A percentile compares a stretch with the other conserved stretches of the same genome.
phyloP scores from a whole-genome alignment of 2,329 filamentous ascomycete genomes.

The Neoscytalidium dimidiatum region DNA sequence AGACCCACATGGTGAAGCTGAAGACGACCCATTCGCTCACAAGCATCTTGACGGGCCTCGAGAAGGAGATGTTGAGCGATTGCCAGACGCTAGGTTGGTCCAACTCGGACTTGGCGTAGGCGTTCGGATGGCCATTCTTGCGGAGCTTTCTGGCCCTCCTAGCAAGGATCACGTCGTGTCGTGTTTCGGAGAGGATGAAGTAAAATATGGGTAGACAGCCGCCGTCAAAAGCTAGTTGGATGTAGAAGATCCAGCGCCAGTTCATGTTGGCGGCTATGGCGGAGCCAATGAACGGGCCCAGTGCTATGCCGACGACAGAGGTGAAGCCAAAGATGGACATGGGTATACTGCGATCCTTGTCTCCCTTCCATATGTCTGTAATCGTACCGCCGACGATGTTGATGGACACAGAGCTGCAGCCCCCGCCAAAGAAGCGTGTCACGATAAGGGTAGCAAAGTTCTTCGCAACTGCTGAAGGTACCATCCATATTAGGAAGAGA shows the following conservation, averaged over 20 bases:
- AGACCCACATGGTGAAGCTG: slow-evolving; percentile 48
- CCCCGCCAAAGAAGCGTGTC: slow-evolving; percentile 47
- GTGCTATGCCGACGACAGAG: slow-evolving; percentile 45
- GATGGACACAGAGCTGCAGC: slow-evolving; percentile 45
- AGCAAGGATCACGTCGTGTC: slow-evolving; percentile 44
- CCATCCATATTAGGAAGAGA: slow-evolving; percentile 43
- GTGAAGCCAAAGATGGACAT: slow-evolving; percentile 48
- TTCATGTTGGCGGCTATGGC: slow-evolving; percentile 15
- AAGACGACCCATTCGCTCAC: slow-evolving; percentile 45
- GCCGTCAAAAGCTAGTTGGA: slow-evolving; percentile 48
- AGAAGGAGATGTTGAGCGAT: slow-evolving; percentile 42
- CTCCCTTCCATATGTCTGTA: slow-evolving; percentile 40
- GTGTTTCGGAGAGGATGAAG: slow-evolving; percentile 44
- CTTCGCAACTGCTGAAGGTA: slow-evolving; percentile 45
- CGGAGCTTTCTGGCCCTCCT: slow-evolving; percentile 44
- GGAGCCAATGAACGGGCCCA: slow-evolving; percentile 47
- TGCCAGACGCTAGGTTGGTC: slow-evolving; percentile 24
- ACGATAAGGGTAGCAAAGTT: slow-evolving; percentile 50
- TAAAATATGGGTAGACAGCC: slow-evolving; percentile 44
- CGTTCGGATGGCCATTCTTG: slow-evolving; percentile 33
- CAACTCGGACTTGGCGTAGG: slow-evolving; percentile 34
- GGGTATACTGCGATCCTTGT: slow-evolving; percentile 42
- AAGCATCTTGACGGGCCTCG: slow-evolving; percentile 43
- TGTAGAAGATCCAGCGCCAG: slow-evolving; percentile 43
- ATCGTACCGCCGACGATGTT: slow-evolving; percentile 41